Conservation (phyloP, 495 filamentous ascomycete species). For the Rostrohypoxylon terebratum region DNA sequence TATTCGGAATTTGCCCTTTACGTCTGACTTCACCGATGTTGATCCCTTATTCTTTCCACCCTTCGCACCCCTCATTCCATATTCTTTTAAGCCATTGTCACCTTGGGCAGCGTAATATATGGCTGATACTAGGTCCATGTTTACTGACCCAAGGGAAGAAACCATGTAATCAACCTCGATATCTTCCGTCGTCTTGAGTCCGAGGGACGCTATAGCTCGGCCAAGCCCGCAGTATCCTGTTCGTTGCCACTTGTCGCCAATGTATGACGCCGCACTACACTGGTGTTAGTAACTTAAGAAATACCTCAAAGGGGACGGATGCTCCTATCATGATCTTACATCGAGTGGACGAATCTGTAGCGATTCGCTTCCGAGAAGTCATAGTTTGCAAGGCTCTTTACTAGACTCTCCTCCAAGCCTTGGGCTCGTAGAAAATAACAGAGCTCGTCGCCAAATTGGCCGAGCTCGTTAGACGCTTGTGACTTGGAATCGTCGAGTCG, state of each 20-base stretch:
- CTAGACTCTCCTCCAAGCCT: constrained; percentile 70
- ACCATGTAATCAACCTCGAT: constrained; percentile 73
- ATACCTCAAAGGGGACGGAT: neutral
- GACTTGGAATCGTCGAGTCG: constrained; percentile 55
- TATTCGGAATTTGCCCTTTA: constrained; percentile 71
- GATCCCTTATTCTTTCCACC: constrained; percentile 49
- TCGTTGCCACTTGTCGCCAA: constrained; percentile 64
- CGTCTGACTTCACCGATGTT: constrained; percentile 45
- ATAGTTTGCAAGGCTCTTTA: constrained; percentile 71
- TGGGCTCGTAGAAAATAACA: constrained; percentile 76
- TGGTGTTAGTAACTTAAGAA: constrained; percentile 17
- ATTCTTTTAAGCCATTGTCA: constrained; percentile 69
- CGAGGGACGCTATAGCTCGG: constrained; percentile 67
- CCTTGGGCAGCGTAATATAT: constrained; percentile 83
- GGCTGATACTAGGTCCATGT: constrained; percentile 71
- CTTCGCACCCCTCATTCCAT: constrained; percentile 57
- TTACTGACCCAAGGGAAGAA: constrained; percentile 83
- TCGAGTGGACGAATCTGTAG: constrained; percentile 84
- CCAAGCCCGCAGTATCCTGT: constrained; percentile 77
- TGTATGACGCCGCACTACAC: constrained; percentile 64
- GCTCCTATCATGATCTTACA: constrained; percentile 55
- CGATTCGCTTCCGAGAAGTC: constrained; percentile 77
- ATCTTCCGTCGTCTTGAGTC: constrained; percentile 59
- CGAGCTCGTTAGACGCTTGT: constrained; percentile 53
- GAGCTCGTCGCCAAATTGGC: constrained; percentile 76